Evolutionary conservation across 2,329 filamentous ascomycete genomes (phyloP).

Genomic region (Bipolaris bicolor): DNA sequence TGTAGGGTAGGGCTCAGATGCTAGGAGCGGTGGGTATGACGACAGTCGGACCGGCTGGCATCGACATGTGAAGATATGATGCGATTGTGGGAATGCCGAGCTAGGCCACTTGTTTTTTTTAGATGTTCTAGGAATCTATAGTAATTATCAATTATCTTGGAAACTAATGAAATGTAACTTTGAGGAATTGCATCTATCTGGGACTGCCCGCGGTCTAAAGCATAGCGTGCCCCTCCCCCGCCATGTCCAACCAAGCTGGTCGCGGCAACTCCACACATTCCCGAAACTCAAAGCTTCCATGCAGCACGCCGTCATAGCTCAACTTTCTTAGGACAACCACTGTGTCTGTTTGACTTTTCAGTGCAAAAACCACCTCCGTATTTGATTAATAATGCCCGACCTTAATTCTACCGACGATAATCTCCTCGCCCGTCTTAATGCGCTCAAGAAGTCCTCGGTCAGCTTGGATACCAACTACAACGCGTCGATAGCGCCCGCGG

Average conservation of each 20-base stretch:
- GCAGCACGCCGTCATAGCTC: constrained; percentile 10
- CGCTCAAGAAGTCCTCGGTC: constrained; percentile 54
- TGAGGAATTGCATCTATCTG: not conserved
- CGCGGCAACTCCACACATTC: constrained; percentile 19
- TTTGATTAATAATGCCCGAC: constrained; percentile 19
- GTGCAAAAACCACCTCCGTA: not conserved
- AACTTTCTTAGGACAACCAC: not conserved
- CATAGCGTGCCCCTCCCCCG: constrained; percentile 19
- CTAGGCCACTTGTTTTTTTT: no score
- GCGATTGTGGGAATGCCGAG: not conserved
- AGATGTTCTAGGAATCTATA: not conserved
- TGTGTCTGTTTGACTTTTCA: not conserved
- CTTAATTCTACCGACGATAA: constrained; percentile 44
- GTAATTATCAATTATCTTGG: not conserved
- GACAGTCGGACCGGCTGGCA: constrained; percentile 21
- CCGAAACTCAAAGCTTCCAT: constrained; percentile 16
- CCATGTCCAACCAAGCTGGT: constrained; percentile 19
- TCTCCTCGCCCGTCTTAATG: constrained; percentile 57
- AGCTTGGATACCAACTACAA: constrained; percentile 38
- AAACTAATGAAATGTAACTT: not conserved
- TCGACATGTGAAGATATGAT: constrained; percentile 1
- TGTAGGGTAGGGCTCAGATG: constrained; percentile 25
- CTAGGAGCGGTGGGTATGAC: constrained; percentile 27
- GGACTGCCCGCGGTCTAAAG: not conserved
- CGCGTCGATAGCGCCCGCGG: constrained; percentile 23